Base-by-base conservation (phyloP, 176 grass and related monocot genomes). In the Oryza longistaminata region DNA sequence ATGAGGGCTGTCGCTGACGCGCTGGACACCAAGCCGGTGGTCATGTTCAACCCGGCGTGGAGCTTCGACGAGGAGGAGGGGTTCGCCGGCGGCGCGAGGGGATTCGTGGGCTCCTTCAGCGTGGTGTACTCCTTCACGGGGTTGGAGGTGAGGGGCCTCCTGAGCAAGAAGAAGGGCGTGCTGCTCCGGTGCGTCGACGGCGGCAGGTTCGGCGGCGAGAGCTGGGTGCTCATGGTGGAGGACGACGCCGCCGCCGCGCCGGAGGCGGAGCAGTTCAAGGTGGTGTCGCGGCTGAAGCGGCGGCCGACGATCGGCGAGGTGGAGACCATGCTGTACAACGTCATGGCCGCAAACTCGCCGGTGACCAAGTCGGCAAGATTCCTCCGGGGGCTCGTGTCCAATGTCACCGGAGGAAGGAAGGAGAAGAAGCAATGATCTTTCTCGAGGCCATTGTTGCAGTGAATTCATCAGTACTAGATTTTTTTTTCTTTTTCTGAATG, bases 41-140 rank as follows among this genome's bases (percentile, higher is more conserved):
- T 98, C 15, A 60, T 98, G 85, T 98, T 95, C 91, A 98, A 98
- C 91, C 96, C 93, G 26, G 77, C 66, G 61, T 98, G 95, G 95
- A 90, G 84, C 77, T 98, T 95, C 81, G 89, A 95, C 44, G 89
- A 95, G 39, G 90, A 90, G 29, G 29, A 31, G 27, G 89, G 64
- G 11, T 87, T 95, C 34, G 83, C 60, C 33, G 85, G 33, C 74
- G 19, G 73, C 2, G 34, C 69, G 35, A 83, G 31, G 65, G 61
- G 88, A 33, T 95, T 98, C 73, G 46, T 93, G 43, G 48, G 22
- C 1, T 98, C 96, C 26, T 98, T 98, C 74, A 61, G 87, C 19
- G 93, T 98, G 80, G 89, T 95, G 58, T 98, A 98, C 67, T 95
- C 96, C n/a, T 98, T 98, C 88, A 87, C 91, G 74, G 93, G 96